phyloP scores from a whole-genome alignment of 495 filamentous ascomycete species.

The Penicillium salamii region DNA sequence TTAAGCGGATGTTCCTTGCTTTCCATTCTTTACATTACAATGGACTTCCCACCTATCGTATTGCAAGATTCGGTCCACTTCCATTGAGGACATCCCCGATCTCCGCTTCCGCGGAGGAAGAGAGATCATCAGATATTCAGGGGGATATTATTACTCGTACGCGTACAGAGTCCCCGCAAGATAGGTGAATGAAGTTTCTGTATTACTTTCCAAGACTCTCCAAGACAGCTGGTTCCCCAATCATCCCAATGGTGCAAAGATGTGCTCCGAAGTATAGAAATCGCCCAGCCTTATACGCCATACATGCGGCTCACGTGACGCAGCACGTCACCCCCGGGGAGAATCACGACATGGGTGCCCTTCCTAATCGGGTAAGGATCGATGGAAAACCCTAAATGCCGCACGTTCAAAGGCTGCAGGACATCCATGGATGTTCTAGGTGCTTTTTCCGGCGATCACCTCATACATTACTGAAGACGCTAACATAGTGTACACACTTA shows the following conservation, averaged over 20 bases:
- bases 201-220: too few species aligned
- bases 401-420: too few species aligned
- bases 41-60: too few species aligned
- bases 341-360: conserved; percentile 20
- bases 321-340: conserved; percentile 25
- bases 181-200: too few species aligned
- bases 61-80: neutral
- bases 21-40: too few species aligned
- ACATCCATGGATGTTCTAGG: too few species aligned
- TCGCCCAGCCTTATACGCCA: conserved; percentile 1
- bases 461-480: too few species aligned
- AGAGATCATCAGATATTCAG: conserved; percentile 24
- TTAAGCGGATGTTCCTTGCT: neutral
- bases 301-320: conserved; percentile 13
- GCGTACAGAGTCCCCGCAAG: too few species aligned
- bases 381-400: conserved; percentile 3
- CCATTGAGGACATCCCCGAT: neutral
- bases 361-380: conserved; percentile 5
- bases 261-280: neutral
- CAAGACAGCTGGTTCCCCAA: too few species aligned
- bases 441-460: too few species aligned
- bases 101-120: too few species aligned
- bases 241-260: neutral
- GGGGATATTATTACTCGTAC: conserved; percentile 17
- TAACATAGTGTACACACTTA: neutral